Evolutionary conservation across 768 basidiomycete genomes (phyloP), one percentile per base, ranked within the genome.

Genomic region (Tricholoma hemisulphureum): DNA sequence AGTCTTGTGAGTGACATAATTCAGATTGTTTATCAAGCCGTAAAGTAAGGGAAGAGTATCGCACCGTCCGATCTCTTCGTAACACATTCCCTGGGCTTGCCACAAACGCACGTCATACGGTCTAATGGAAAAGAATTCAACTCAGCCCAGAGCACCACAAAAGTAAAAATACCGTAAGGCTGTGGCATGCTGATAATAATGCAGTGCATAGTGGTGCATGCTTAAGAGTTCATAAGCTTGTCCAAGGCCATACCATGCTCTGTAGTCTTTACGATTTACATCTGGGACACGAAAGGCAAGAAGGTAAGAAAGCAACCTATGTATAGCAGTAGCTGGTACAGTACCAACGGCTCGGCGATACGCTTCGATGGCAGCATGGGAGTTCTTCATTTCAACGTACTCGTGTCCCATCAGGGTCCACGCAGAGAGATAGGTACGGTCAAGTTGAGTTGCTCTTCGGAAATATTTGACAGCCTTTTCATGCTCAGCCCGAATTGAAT

Each of bases 381-480:
- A 94, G 71, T 99, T 98, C 75, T 98, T 98, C 88, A 97, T 88
- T 75, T 99, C 97, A 43, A 99, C 91, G 65, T 91, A 98, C 73
- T 98, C 97, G 67, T 99, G 97, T 1, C 97, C 97, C 93, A 99
- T 95, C 61, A 99, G 75, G 4, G 96, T 98, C 97, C 97, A 99
- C 5, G 97, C 97, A 6, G 95, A 91, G 45, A 98, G 80, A 73
- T 95, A 98, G 2, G 91, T 95, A 55, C 91, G 84, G 71, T 99
- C 95, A 48, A 99, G 83, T 67, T 95, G 89, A n/a, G 95, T 91
- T 7, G 96, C 94, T 58, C 95, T 83, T 61, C 89, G 83, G 74
- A 98, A 98, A 73, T 98, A 98, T 65, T 89, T 89, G 62, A 98
- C 88, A 1, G 97, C 95, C 74, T 96, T 95, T 70, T 93, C 93